These are phyloP conservation scores for Selaginella tamariscina DNA, from an alignment of 75 land plant genomes.

Conservation along the genomic window DNA sequence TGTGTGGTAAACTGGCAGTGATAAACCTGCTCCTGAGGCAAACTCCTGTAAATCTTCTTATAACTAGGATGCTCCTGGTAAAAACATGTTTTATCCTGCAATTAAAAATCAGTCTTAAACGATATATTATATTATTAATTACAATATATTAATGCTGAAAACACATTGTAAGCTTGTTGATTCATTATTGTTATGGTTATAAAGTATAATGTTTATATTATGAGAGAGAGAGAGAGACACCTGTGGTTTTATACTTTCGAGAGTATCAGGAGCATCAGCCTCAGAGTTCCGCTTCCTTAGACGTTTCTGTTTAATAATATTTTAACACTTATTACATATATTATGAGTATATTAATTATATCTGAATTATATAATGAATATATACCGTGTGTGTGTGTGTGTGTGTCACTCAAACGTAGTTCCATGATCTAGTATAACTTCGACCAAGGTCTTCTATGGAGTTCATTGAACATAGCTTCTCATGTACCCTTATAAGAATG, in stretches of 20 bases:
- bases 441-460: not conserved
- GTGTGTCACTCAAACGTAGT: not conserved
- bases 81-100: not conserved
- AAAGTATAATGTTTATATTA: no score
- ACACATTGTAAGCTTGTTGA: no score
- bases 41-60: not conserved
- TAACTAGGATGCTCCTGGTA: no score
- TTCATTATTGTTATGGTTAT: no score
- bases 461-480: not conserved
- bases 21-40: not conserved
- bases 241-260: not conserved
- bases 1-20: not conserved
- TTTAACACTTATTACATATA: no score
- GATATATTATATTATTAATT: not conserved
- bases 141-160: not conserved
- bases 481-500: conserved; percentile 24
- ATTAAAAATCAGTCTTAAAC: not conserved
- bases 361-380: no score
- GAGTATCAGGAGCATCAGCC: not conserved
- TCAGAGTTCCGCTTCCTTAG: not conserved
- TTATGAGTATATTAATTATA: no score
- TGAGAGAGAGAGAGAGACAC: no score
- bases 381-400: no score
- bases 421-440: not conserved
- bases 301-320: no score